Conservation (phyloP, 2,329 filamentous ascomycete species). For the Aspergillus bombycis region DNA sequence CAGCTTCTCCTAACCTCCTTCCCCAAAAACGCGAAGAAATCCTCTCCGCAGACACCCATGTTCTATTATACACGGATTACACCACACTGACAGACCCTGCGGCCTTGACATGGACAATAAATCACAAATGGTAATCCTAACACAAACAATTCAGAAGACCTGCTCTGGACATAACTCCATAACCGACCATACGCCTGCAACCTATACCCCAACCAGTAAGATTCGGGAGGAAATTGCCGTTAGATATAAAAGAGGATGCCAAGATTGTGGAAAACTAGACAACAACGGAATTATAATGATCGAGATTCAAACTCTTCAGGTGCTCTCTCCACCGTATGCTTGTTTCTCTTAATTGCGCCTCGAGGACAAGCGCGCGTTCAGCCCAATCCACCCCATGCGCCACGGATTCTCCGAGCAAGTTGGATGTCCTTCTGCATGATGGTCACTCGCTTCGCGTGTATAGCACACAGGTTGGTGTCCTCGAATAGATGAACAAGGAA, state of each 20-base stretch:
- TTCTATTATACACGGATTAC: constrained; percentile 3
- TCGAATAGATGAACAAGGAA: constrained; percentile 97
- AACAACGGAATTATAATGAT: constrained; percentile 9
- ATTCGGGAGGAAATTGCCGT: background rate
- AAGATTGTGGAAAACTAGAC: constrained; percentile 1
- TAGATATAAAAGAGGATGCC: constrained; percentile 1
- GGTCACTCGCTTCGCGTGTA: constrained; percentile 94
- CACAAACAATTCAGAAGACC: background rate
- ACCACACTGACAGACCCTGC: constrained; percentile 4
- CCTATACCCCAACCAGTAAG: constrained; percentile 13
- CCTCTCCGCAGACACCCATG: background rate
- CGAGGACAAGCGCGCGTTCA: constrained; percentile 33
- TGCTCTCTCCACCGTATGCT: background rate
- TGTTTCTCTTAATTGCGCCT: background rate
- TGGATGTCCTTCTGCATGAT: constrained; percentile 99
- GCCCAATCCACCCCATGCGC: constrained; percentile 73
- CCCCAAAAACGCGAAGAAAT: background rate
- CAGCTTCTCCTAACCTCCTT: background rate
- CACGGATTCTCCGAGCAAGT: constrained; percentile 78
- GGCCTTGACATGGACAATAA: background rate
- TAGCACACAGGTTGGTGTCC: constrained; percentile 92
- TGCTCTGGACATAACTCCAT: constrained; percentile 17
- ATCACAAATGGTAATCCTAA: constrained; percentile 6
- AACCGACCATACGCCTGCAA: constrained; percentile 17
- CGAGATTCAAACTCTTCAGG: background rate